These are phyloP conservation scores for Pestalotiopsis sp. DNA, from an alignment of 2,329 filamentous ascomycete genomes.

Conservation along the genomic window DNA sequence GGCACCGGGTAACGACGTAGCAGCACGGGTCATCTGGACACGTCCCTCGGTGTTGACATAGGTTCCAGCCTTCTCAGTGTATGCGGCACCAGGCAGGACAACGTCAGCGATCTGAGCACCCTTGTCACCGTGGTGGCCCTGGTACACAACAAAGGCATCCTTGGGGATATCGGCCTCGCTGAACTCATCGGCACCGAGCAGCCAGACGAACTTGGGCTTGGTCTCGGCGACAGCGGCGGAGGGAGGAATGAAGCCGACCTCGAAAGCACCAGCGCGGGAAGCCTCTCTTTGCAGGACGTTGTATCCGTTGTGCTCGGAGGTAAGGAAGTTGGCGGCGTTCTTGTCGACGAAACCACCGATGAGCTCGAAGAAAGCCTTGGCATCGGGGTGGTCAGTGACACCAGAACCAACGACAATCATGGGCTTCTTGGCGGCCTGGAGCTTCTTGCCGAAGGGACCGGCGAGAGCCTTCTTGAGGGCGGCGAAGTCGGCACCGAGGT, in stretches of 20 bases:
- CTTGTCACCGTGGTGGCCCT: constrained; percentile 95
- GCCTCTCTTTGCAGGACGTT: constrained; percentile 94
- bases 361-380: constrained; percentile 90
- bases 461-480: constrained; percentile 84
- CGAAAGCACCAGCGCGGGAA: constrained; percentile 89
- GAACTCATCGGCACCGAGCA: constrained; percentile 94
- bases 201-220: constrained; percentile 93
- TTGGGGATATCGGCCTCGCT: constrained; percentile 85
- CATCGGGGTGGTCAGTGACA: constrained; percentile 87
- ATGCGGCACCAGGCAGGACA: constrained; percentile 89
- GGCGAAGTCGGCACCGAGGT: constrained; percentile 78
- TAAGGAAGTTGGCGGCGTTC: constrained; percentile 85
- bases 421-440: constrained; percentile 82
- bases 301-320: constrained; percentile 93
- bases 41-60: constrained; percentile 98
- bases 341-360: constrained; percentile 92
- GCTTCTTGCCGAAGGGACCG: constrained; percentile 90
- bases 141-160: constrained; percentile 95
- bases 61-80: constrained; percentile 94
- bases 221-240: constrained; percentile 81
- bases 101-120: constrained; percentile 93
- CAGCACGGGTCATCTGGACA: constrained; percentile 89
- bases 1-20: constrained; percentile 85
- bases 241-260: constrained; percentile 91
- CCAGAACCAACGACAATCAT: constrained; percentile 97